These are phyloP conservation scores for Neopestalotiopsis sp. DNA, from an alignment of 2,329 filamentous ascomycete species.

Conservation along the genomic window DNA sequence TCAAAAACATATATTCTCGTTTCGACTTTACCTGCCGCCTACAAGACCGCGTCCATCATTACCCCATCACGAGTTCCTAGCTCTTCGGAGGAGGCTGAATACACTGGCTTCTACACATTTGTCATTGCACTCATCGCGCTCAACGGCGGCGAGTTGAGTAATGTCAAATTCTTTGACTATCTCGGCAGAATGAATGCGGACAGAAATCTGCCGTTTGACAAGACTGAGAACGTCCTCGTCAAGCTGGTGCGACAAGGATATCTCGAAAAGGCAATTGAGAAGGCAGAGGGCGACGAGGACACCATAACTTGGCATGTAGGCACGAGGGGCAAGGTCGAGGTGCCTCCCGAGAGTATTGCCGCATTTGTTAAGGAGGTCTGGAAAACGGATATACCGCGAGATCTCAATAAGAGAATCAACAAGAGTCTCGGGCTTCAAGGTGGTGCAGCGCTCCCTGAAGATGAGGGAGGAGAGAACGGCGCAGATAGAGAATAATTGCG, in stretches of 20 bases:
- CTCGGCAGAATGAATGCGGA: constrained; percentile 78
- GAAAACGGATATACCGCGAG: constrained; percentile 52
- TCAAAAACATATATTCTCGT: constrained; percentile 80
- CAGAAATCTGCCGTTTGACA: constrained; percentile 74
- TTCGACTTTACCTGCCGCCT: constrained; percentile 72
- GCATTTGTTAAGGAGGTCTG: constrained; percentile 70
- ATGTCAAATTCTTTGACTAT: constrained; percentile 79
- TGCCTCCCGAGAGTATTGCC: constrained; percentile 77
- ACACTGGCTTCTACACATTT: constrained; percentile 81
- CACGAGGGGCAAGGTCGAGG: constrained; percentile 82
- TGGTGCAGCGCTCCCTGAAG: constrained; percentile 25
- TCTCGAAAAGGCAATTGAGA: constrained; percentile 75
- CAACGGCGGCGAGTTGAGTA: constrained; percentile 73
- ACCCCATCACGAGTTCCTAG: constrained; percentile 71
- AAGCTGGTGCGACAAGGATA: constrained; percentile 85
- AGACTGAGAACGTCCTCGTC: constrained; percentile 76
- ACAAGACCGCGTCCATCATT: constrained; percentile 71
- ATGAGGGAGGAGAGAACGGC: constrained; percentile 22
- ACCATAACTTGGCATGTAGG: constrained; percentile 83
- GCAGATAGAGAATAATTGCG: neutral
- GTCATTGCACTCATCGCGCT: constrained; percentile 80
- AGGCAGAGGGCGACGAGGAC: constrained; percentile 70
- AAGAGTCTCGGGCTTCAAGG: constrained; percentile 64
- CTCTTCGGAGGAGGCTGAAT: constrained; percentile 74
- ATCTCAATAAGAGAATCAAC: constrained; percentile 64